Base-by-base conservation (phyloP, 1,139 yeast genomes). In the Suhomyces coccinellae region DNA sequence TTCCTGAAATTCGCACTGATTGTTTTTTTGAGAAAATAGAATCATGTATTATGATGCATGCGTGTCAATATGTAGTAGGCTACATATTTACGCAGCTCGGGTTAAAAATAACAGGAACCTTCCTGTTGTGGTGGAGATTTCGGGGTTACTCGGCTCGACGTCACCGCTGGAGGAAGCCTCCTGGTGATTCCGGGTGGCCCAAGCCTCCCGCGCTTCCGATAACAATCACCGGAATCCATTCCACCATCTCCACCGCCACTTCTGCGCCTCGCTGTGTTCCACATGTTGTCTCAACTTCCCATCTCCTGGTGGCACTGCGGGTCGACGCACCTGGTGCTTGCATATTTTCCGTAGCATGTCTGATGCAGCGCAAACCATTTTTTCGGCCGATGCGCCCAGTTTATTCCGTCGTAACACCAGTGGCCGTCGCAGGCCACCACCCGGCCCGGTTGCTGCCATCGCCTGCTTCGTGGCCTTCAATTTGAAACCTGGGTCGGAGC, bases 1-100 rank as follows among this genome's bases (percentile, higher is more conserved):
- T 34, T 24, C 17, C 29, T 26, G 27, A 40, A 38, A 36, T 38
- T 42, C 35, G 24, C 12, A 12, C 41, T 34, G 31, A 24, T 15
- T 16, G 16, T 26, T 26, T 26, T 26, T 22, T 39, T 28, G 30
- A 39, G 24, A 44, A 44, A 44, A 44, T 44, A 44, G 46, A 44
- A 44, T 27, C 15, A 22, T 24, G 36, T 20, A 13, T 22, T 27
- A 27, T 22, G n/a, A 39, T 12, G 27, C 28, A 36, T 28, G 29
- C 37, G 7, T 33, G 33, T 27, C 28, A 13, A 11, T 24, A 31
- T 44, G 46, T 38, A 36, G n/a, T 12, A 2, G 27, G 20, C 11
- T 40, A 33, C 38, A 44, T 36, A 28, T 36, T 36, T 36, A 36
- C 43, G 46, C 33, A 13, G 30, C 22, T 4, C 20, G 13, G 9